Conservation (phyloP, 352 stramenopile genomes). For the Phytophthora vignae region DNA sequence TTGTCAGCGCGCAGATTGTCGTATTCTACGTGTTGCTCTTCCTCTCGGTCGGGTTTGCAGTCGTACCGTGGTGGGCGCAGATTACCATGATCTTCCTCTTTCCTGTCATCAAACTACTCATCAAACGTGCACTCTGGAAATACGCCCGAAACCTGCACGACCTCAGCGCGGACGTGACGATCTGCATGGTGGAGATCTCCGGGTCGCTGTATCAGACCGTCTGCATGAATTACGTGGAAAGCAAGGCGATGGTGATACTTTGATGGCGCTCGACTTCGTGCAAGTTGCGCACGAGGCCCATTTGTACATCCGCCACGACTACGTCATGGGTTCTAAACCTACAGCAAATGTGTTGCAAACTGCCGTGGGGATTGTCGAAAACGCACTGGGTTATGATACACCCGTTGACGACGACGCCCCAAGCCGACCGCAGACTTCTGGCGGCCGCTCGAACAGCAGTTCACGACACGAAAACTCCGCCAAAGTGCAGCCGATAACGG, state of each 20-base stretch:
- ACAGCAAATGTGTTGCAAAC: slow-evolving; percentile 6
- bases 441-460: neutral
- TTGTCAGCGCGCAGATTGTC: slow-evolving; percentile 18
- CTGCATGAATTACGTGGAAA: slow-evolving; percentile 33
- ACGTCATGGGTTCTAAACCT: slow-evolving; percentile 3
- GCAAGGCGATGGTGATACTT: slow-evolving; percentile 8
- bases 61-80: slow-evolving; percentile 15
- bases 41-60: slow-evolving; percentile 20
- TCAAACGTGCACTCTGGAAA: slow-evolving; percentile 35
- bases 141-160: slow-evolving; percentile 29
- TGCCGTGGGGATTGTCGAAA: slow-evolving; percentile 7
- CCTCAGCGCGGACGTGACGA: slow-evolving; percentile 31
- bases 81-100: slow-evolving; percentile 26
- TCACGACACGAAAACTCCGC: neutral
- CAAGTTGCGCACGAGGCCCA: slow-evolving; percentile 16
- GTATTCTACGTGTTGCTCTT: slow-evolving; percentile 28
- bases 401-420: neutral
- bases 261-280: slow-evolving; percentile 22
- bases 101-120: slow-evolving; percentile 22
- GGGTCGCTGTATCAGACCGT: slow-evolving; percentile 38
- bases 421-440: neutral
- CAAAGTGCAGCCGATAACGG: neutral
- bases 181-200: slow-evolving; percentile 40
- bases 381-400: neutral
- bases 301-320: slow-evolving; percentile 20